phyloP scores from a whole-genome alignment of 164 flowering plant genomes.

The Piper longum region DNA sequence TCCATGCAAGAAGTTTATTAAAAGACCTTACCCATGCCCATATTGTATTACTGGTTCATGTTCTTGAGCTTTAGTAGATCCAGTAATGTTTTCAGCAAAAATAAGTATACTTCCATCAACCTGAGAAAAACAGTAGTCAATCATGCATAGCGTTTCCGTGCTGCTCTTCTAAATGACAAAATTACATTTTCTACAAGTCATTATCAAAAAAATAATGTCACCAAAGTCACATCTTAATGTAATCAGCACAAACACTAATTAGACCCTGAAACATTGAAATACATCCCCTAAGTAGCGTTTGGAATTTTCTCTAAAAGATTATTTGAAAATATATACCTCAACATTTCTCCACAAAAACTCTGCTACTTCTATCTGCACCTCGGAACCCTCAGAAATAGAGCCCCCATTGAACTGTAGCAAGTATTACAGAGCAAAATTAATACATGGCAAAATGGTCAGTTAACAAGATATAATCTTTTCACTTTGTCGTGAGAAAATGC shows the following conservation, averaged over 20 bases:
- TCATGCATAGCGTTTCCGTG: too few species aligned
- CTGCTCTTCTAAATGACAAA: background rate
- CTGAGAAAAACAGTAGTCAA: slow-evolving; percentile 20
- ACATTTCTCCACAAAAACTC: slow-evolving; percentile 88
- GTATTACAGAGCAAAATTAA: background rate
- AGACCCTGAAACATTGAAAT: too few species aligned
- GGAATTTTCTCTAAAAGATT: background rate
- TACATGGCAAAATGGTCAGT: background rate
- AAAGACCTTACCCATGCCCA: slow-evolving; percentile 54
- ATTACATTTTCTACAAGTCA: background rate
- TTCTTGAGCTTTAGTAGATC: slow-evolving; percentile 30
- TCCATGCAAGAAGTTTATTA: background rate
- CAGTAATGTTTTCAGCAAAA: slow-evolving; percentile 66
- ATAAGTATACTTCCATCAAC: slow-evolving; percentile 82
- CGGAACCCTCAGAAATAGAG: slow-evolving; percentile 75
- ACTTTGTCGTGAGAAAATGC: background rate
- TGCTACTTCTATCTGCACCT: slow-evolving; percentile 81
- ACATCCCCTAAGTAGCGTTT: too few species aligned
- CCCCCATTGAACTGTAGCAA: slow-evolving; percentile 63
- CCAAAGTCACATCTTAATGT: background rate
- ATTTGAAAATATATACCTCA: slow-evolving; percentile 33
- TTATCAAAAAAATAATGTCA: background rate
- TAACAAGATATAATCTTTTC: background rate
- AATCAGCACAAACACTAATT: background rate
- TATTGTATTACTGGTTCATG: slow-evolving; percentile 52